phyloP scores from a whole-genome alignment of 2,329 filamentous ascomycete species.

The Grosmannia penicillata region DNA sequence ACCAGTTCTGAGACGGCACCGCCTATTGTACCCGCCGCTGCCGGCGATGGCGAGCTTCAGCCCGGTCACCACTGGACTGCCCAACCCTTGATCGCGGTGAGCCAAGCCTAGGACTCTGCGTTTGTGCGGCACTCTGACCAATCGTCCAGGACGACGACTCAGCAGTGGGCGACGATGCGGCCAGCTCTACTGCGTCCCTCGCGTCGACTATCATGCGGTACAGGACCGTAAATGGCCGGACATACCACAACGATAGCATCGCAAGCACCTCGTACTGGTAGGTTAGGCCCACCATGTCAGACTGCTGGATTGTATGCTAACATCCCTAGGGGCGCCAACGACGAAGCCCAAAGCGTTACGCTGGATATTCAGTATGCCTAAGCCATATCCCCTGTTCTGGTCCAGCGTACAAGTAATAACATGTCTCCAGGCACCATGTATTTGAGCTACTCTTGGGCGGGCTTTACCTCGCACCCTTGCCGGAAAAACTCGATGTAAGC shows the following conservation, averaged over 20 bases:
- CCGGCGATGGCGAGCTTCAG: too few relatives aligned
- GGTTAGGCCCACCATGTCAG: too few relatives aligned
- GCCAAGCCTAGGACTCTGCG: not conserved
- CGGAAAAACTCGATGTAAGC: not conserved
- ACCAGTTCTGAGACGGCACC: too few relatives aligned
- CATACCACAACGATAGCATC: not conserved
- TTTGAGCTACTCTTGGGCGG: not conserved
- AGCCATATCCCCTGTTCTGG: not conserved
- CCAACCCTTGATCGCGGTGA: too few relatives aligned
- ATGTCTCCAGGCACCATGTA: not conserved
- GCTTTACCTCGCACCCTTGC: not conserved
- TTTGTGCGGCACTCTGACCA: not conserved
- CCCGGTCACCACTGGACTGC: constrained; percentile 2
- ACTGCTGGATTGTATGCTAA: not conserved
- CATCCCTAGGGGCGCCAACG: not conserved
- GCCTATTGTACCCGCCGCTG: too few relatives aligned
- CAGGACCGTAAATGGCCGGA: not conserved
- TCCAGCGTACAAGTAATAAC: too few relatives aligned
- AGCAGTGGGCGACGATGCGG: not conserved
- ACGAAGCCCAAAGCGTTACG: not conserved
- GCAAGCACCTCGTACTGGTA: constrained; percentile 2
- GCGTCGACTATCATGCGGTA: not conserved
- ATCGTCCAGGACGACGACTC: not conserved
- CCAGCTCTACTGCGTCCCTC: not conserved
- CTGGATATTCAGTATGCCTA: not conserved